A percentile compares a stretch with the other conserved stretches of the same genome.
These are phyloP conservation scores for Penicillium aurantiogriseum DNA, from an alignment of 2,329 filamentous ascomycete species.

Conservation along the genomic window DNA sequence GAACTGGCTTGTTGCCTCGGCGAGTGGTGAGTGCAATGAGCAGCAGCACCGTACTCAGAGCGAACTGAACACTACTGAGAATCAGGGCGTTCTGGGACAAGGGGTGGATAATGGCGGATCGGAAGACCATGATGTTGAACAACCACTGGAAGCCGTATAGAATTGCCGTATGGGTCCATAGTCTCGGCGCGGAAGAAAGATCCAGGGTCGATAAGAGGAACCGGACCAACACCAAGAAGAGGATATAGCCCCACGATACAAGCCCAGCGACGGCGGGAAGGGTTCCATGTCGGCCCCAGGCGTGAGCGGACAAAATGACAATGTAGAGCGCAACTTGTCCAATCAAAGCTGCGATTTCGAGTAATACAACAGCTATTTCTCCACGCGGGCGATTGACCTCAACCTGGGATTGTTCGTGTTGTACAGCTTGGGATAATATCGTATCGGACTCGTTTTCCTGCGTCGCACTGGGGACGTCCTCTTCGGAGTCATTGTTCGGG, in stretches of 20 bases:
- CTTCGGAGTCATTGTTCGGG: slow-evolving; percentile 37
- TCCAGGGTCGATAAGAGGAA: slow-evolving; percentile 61
- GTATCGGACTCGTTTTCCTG: slow-evolving; percentile 55
- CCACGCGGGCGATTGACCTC: slow-evolving; percentile 74
- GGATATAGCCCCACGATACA: slow-evolving; percentile 75
- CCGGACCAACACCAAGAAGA: slow-evolving; percentile 69
- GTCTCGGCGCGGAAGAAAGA: slow-evolving; percentile 65
- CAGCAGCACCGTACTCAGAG: slow-evolving; percentile 70
- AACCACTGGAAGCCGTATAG: slow-evolving; percentile 85
- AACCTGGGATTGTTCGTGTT: slow-evolving; percentile 48
- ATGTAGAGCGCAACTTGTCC: slow-evolving; percentile 70
- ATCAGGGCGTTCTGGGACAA: slow-evolving; percentile 60
- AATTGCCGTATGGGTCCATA: slow-evolving; percentile 90
- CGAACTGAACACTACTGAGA: slow-evolving; percentile 72
- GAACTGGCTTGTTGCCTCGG: slow-evolving; percentile 85
- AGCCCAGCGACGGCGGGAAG: slow-evolving; percentile 66
- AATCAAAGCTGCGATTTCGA: slow-evolving; percentile 74
- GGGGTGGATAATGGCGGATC: slow-evolving; percentile 79
- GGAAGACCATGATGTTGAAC: slow-evolving; percentile 72
- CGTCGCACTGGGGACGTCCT: slow-evolving; percentile 55
- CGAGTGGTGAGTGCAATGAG: slow-evolving; percentile 75
- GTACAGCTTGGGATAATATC: slow-evolving; percentile 55
- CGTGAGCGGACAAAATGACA: slow-evolving; percentile 59
- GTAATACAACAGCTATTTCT: slow-evolving; percentile 65
- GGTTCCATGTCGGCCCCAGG: slow-evolving; percentile 58